Conservation (phyloP, 2,329 filamentous ascomycete species). For the Monosporascus sp. region DNA sequence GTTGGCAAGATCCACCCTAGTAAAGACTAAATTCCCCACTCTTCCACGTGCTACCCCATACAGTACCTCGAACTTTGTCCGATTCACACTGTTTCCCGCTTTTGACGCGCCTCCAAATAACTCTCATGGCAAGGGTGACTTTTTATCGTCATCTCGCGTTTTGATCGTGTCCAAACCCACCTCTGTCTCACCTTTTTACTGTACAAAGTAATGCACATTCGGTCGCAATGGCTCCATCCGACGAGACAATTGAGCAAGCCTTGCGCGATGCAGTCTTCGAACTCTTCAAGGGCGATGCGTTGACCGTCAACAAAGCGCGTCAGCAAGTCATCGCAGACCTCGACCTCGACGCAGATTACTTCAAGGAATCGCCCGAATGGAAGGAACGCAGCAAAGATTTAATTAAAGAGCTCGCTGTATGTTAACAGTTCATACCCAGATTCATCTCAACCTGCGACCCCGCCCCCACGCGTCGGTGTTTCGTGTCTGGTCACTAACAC, state of each 20-base stretch:
- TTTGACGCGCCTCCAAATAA: background rate
- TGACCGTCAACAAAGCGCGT: conserved; percentile 54
- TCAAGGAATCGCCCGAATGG: conserved; percentile 42
- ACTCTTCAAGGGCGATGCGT: conserved; percentile 37
- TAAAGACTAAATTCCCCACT: too few species aligned
- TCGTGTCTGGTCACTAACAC: conserved; percentile 5
- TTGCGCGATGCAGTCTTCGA: conserved; percentile 42
- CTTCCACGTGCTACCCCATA: too few species aligned
- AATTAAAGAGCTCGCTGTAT: conserved; percentile 51
- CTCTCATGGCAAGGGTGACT: too few species aligned
- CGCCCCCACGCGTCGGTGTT: background rate
- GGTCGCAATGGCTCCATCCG: conserved; percentile 34
- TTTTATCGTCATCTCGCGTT: too few species aligned
- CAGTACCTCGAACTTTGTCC: too few species aligned
- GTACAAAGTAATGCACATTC: background rate
- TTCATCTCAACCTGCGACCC: background rate
- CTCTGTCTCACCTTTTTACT: background rate
- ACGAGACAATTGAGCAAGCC: conserved; percentile 37
- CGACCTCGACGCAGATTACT: conserved; percentile 44
- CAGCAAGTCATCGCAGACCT: conserved; percentile 44
- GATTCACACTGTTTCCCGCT: background rate
- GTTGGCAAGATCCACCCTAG: too few species aligned
- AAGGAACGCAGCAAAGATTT: conserved; percentile 52
- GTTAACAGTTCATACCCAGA: conserved; percentile 16
- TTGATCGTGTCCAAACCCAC: too few species aligned